Conservation (phyloP, 1,284 basidiomycete species). For the Ceratobasidium sp. region DNA sequence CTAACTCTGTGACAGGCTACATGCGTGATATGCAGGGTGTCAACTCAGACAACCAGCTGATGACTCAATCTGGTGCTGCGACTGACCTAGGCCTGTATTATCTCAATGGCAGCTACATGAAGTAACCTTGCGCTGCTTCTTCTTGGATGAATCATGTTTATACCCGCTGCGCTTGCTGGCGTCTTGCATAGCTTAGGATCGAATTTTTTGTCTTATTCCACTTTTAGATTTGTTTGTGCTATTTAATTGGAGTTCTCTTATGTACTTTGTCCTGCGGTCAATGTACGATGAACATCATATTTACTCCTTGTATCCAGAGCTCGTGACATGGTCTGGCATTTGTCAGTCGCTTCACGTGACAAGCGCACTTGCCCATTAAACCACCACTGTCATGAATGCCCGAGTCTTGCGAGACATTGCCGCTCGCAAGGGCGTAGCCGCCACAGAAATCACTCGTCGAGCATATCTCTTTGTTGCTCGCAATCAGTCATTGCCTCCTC, state of each 20-base stretch:
- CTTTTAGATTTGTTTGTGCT: background rate
- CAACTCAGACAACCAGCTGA: slow-evolving; percentile 70
- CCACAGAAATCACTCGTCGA: slow-evolving; percentile 84
- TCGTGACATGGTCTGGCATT: slow-evolving; percentile 8
- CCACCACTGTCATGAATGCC: slow-evolving; percentile 61
- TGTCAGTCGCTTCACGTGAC: background rate
- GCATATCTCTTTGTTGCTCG: slow-evolving; percentile 93
- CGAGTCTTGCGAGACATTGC: slow-evolving; percentile 83
- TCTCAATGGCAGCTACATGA: background rate
- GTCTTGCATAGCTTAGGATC: slow-evolving; percentile 19
- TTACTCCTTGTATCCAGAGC: slow-evolving; percentile 5
- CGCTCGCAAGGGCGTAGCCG: slow-evolving; percentile 76
- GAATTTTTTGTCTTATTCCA: background rate
- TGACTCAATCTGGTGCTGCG: background rate
- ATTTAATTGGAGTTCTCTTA: slow-evolving; percentile 16
- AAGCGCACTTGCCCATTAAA: background rate
- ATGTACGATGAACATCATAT: slow-evolving; percentile 26
- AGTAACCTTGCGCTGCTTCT: background rate
- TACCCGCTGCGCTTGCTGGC: slow-evolving; percentile 36
- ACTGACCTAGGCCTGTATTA: slow-evolving; percentile 20
- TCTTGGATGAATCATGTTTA: slow-evolving; percentile 14
- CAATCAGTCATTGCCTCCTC: slow-evolving; percentile 85
- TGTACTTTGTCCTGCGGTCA: slow-evolving; percentile 39
- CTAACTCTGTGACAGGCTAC: too few species aligned
- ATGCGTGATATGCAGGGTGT: slow-evolving; percentile 79